A percentile compares a stretch with the other conserved stretches of the same genome.
phyloP scores from a whole-genome alignment of 1,284 basidiomycete species.

The Marasmius sp. region DNA sequence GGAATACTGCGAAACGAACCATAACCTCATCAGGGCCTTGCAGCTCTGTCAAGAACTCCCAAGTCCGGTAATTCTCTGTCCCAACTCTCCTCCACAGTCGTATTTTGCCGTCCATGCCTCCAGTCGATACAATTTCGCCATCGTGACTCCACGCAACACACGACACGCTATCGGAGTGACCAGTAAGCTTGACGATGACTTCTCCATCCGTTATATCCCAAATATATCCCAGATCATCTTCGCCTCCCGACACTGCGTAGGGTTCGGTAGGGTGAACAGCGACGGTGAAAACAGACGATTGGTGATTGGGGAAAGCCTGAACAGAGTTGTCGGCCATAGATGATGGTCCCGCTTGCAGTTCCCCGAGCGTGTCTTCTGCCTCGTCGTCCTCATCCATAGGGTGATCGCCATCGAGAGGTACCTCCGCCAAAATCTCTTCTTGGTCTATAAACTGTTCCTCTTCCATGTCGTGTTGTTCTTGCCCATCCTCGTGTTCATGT shows the following conservation, averaged over 20 bases:
- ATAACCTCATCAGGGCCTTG: constrained; percentile 95
- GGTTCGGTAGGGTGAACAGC: constrained; percentile 85
- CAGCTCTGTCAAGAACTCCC: constrained; percentile 92
- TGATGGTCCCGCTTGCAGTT: constrained; percentile 36
- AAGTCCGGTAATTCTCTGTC: constrained; percentile 70
- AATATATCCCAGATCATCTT: constrained; percentile 94
- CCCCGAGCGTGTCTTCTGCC: constrained; percentile 40
- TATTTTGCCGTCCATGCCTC: constrained; percentile 96
- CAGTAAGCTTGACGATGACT: constrained; percentile 80
- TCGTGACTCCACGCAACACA: constrained; percentile 81
- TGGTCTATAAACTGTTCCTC: constrained; percentile 57
- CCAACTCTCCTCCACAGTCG: constrained; percentile 87
- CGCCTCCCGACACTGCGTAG: constrained; percentile 89
- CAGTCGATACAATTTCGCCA: constrained; percentile 91
- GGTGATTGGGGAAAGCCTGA: constrained; percentile 64
- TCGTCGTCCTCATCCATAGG: constrained; percentile 78
- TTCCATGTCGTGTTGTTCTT: constrained; percentile 41
- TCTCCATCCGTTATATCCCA: constrained; percentile 89
- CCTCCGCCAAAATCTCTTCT: constrained; percentile 64
- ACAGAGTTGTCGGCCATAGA: constrained; percentile 59
- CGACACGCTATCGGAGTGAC: constrained; percentile 92
- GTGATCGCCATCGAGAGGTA: constrained; percentile 66
- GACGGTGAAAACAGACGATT: constrained; percentile 83
- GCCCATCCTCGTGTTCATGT: constrained; percentile 26
- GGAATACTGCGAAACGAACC: constrained; percentile 47